Evolutionary conservation across 225 moss, liverwort and hornwort genomes (phyloP), one percentile per base, ranked within the genome.

Genomic region (Neckera pumila): DNA sequence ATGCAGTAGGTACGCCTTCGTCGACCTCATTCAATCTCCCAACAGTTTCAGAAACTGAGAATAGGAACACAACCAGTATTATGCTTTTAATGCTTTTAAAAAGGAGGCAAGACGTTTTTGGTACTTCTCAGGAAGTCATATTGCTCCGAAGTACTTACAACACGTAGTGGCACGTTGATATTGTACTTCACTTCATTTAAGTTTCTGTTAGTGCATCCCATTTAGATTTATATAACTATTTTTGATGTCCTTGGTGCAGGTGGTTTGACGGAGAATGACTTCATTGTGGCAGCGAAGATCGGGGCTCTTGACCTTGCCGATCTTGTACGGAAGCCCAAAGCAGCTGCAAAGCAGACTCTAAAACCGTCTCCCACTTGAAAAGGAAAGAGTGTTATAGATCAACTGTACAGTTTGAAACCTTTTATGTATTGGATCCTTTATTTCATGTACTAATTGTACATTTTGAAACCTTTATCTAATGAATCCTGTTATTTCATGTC

Each of bases 221-320:
- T 73, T 54, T 57, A 28, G 47, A 70, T 59, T 66, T 58, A 38
- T 33, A 5, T 72, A 45, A 75, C 45, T 9, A 76, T 56, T 49
- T 62, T 61, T 58, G 17, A 70, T 89, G 73, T 67, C 30, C 25
- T 31, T 85, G 83, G 42, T 93, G 90, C 92, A 95, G 97, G 96
- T 23, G 97, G 97, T 14, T 90, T 97, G 89, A 96, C 94, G 22
- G 95, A 95, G 84, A 97, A 97, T 87, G 97, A 97, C 87, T 97
- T 97, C 91, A 97, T 95, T 60, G 90, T 97, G 86, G 97, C 96
- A 83, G 96, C 97, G 12, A 96, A 97, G 88, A 94, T 97, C 73
- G 93, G 89, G 85, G 91, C 92, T 34, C 84, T 96, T 69, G 92
- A 93, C 42, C 87, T 91, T n/a, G 84, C 88, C 57, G 93, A 94